Percentiles rank a stretch among this genome's conserved stretches.
These are phyloP conservation scores for Tubosaeta sp. DNA, from an alignment of 768 basidiomycete species.

Conservation along the genomic window DNA sequence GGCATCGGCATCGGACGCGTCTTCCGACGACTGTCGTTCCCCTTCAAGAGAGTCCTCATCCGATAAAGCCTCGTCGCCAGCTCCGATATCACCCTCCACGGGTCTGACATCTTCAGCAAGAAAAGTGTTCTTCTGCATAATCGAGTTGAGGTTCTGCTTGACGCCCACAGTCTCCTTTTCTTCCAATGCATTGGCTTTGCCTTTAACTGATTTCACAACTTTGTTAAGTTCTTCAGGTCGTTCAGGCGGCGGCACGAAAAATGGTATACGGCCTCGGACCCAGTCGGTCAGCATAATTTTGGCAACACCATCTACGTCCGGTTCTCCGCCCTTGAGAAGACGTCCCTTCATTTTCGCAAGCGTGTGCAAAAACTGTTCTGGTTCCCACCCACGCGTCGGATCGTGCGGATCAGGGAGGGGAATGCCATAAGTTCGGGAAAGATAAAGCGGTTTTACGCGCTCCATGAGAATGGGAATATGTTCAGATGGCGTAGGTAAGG, in stretches of 20 bases:
- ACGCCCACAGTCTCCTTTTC: constrained; percentile 54
- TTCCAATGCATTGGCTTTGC: constrained; percentile 42
- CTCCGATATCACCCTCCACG: constrained; percentile 48
- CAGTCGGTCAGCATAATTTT: constrained; percentile 96
- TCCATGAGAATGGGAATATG: constrained; percentile 85
- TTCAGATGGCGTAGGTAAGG: constrained; percentile 86
- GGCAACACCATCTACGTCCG: constrained; percentile 86
- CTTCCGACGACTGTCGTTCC: constrained; percentile 37
- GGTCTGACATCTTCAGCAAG: constrained; percentile 77
- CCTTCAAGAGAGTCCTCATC: constrained; percentile 38
- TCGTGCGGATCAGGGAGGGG: constrained; percentile 57
- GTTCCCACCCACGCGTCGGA: constrained; percentile 52
- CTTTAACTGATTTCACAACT: constrained; percentile 47
- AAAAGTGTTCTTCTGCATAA: constrained; percentile 87
- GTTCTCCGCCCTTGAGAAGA: constrained; percentile 90
- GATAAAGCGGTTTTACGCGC: constrained; percentile 90
- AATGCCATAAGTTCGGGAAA: constrained; percentile 79
- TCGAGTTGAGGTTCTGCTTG: constrained; percentile 80
- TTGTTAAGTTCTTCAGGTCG: constrained; percentile 66
- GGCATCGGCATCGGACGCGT: constrained; percentile 23
- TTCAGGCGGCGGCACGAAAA: constrained; percentile 91
- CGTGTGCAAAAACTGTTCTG: constrained; percentile 77
- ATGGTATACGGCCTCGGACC: constrained; percentile 96
- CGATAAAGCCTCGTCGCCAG: constrained; percentile 27
- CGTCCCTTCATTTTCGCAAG: constrained; percentile 91